These are phyloP conservation scores for Kwoniella pini DNA, from an alignment of 768 basidiomycete genomes.

Conservation along the genomic window DNA sequence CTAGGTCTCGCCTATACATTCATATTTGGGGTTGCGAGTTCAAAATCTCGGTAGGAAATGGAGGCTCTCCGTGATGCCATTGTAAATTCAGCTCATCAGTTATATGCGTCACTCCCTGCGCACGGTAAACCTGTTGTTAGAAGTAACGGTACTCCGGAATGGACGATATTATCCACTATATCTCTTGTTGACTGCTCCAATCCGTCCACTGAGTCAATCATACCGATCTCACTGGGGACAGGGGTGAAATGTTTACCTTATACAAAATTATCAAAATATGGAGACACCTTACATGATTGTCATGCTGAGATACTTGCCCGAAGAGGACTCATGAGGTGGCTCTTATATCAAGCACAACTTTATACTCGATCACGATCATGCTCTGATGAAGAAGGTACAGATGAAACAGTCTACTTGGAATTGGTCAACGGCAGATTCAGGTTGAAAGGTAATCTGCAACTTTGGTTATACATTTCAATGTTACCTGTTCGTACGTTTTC, in stretches of 20 bases:
- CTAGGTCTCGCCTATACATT: no score
- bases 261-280: conserved; percentile 63
- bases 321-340: conserved; percentile 74
- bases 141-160: conserved; percentile 47
- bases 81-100: conserved; percentile 29
- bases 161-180: conserved; percentile 56
- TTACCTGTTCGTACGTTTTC: conserved; percentile 59
- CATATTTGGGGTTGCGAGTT: no score
- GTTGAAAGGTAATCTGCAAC: conserved; percentile 59
- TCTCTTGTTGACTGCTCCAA: conserved; percentile 23
- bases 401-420: conserved; percentile 19
- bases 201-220: no score
- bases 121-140: conserved; percentile 50
- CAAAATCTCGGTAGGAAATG: no score
- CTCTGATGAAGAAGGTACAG: no score
- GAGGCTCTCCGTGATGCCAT: conserved; percentile 25
- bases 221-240: conserved; percentile 55
- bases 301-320: conserved; percentile 93
- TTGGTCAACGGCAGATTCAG: conserved; percentile 22
- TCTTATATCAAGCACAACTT: conserved; percentile 56
- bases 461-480: conserved; percentile 77
- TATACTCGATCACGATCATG: background rate
- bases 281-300: conserved; percentile 81
- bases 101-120: conserved; percentile 38
- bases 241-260: conserved; percentile 84